Conservation (phyloP, 495 filamentous ascomycete genomes). For the Penicillium odoratum region DNA sequence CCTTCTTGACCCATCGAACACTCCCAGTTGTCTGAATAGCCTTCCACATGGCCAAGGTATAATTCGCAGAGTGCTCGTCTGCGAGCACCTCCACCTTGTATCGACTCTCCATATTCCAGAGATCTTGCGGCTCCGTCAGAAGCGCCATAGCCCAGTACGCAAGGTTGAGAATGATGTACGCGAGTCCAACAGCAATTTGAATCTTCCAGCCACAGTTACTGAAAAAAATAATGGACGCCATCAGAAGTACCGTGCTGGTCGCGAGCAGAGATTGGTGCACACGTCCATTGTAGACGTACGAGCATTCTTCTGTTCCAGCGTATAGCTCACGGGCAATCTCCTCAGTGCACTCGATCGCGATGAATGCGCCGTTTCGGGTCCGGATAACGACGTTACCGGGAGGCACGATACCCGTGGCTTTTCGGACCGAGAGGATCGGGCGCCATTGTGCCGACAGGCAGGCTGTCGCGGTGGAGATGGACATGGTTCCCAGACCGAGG, state of each 20-base stretch:
- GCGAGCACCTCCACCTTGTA: slow-evolving; percentile 17
- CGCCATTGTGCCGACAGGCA: slow-evolving; percentile 42
- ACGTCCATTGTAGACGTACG: slow-evolving; percentile 43
- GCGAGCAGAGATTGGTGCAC: slow-evolving; percentile 54
- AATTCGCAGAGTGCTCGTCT: slow-evolving; percentile 29
- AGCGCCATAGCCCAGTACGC: slow-evolving; percentile 52
- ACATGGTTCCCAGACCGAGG: slow-evolving; percentile 24
- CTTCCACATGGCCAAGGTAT: slow-evolving; percentile 57
- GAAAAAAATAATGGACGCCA: slow-evolving; percentile 60
- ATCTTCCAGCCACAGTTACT: slow-evolving; percentile 61
- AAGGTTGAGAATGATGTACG: slow-evolving; percentile 61
- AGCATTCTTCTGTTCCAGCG: slow-evolving; percentile 56
- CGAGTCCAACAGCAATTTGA: slow-evolving; percentile 56
- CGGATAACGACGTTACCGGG: slow-evolving; percentile 60
- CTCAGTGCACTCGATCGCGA: slow-evolving; percentile 62
- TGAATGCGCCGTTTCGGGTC: slow-evolving; percentile 60
- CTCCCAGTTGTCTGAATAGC: slow-evolving; percentile 52
- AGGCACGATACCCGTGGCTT: slow-evolving; percentile 49
- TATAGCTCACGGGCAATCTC: slow-evolving; percentile 66
- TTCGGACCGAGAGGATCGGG: slow-evolving; percentile 51
- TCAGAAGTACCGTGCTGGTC: slow-evolving; percentile 58
- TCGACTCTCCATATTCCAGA: slow-evolving; percentile 27
- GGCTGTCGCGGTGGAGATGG: slow-evolving; percentile 19
- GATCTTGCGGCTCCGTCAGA: slow-evolving; percentile 9
- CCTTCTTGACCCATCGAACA: slow-evolving; percentile 49